Conservation (phyloP, 2,329 filamentous ascomycete species). For the Cladophialophora carrionii region DNA sequence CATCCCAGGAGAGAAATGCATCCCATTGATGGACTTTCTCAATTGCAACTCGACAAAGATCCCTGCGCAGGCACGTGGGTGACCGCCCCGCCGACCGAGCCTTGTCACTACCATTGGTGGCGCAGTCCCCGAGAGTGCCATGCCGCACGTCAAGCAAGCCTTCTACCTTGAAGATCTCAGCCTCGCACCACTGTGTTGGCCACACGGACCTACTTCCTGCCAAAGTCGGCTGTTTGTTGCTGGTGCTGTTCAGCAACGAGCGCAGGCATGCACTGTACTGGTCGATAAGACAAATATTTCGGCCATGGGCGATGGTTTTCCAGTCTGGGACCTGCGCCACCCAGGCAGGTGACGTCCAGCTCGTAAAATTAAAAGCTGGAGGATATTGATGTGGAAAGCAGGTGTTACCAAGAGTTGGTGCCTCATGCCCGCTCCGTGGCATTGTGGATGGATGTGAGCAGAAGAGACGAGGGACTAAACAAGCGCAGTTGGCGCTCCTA, state of each 20-base stretch:
- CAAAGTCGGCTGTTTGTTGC: not conserved
- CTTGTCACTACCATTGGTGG: not conserved
- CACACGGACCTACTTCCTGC: not conserved
- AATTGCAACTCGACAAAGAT: slow-evolving; percentile 5
- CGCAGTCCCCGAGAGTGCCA: not conserved
- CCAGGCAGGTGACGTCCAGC: not conserved
- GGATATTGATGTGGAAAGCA: not conserved
- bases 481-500: not conserved
- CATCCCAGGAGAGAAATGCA: slow-evolving; percentile 17
- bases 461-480: not conserved
- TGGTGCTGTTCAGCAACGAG: not conserved
- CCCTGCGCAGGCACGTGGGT: not conserved
- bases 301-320: not conserved
- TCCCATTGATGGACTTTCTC: slow-evolving; percentile 15
- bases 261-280: not conserved
- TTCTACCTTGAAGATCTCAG: not conserved
- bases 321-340: not conserved
- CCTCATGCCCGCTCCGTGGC: not conserved
- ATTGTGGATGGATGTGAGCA: not conserved
- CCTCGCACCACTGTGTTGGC: not conserved
- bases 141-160: not conserved
- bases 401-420: not conserved
- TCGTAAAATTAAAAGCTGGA: not conserved
- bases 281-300: not conserved
- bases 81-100: not conserved